phyloP scores from a whole-genome alignment of 139 green algal species.

The Chlorella sp. region DNA sequence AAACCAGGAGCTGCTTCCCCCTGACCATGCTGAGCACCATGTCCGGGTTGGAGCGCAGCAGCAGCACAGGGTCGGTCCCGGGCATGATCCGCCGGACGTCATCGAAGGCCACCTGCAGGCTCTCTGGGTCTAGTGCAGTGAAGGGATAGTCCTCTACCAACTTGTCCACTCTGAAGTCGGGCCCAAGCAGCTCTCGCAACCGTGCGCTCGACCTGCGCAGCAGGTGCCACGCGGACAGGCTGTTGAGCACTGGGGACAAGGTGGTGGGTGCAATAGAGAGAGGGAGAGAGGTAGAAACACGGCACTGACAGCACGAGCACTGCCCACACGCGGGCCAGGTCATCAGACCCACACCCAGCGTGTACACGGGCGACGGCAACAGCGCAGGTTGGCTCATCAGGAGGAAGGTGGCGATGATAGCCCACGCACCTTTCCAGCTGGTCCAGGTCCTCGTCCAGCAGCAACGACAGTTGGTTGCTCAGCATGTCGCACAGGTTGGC shows the following conservation, averaged over 20 bases:
- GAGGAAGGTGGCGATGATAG: too few species aligned
- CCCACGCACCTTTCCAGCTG: too few species aligned
- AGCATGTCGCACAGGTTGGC: background rate
- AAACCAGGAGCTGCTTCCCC: conserved; percentile 61
- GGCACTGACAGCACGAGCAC: too few species aligned
- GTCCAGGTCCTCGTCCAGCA: conserved; percentile 3
- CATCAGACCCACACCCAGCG: too few species aligned
- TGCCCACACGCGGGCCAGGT: too few species aligned
- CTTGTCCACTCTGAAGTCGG: background rate
- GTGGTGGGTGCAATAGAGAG: too few species aligned
- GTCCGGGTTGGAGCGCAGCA: conserved; percentile 53
- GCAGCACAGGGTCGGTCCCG: conserved; percentile 21
- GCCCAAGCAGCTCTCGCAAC: background rate
- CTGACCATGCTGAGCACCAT: conserved; percentile 68
- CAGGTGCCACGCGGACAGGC: too few species aligned
- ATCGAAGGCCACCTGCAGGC: background rate
- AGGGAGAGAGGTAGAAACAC: too few species aligned
- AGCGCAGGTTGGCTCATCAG: too few species aligned
- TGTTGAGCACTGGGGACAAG: too few species aligned
- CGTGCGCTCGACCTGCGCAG: background rate
- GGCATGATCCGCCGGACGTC: conserved; percentile 47
- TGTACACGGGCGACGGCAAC: too few species aligned
- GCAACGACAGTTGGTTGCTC: background rate
- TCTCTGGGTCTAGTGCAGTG: background rate
- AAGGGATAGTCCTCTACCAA: background rate